These are phyloP conservation scores for Aureobasidium lini DNA, from an alignment of 2,329 filamentous ascomycete species.

Conservation along the genomic window DNA sequence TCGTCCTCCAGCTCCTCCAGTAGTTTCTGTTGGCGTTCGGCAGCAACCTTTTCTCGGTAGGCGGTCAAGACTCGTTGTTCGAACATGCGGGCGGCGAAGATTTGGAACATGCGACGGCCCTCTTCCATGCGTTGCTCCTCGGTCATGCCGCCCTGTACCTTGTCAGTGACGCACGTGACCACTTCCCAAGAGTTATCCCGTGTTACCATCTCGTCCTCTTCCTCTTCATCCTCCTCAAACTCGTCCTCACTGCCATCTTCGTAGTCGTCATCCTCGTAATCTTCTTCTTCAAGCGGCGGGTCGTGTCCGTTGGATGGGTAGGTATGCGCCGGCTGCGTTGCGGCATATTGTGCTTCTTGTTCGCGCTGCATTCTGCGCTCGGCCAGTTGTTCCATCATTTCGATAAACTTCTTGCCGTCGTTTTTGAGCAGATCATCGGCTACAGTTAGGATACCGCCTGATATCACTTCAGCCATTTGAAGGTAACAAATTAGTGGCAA, in stretches of 20 bases:
- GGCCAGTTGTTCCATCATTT: constrained; percentile 99
- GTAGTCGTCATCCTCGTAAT: constrained; percentile 71
- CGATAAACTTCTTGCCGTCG: constrained; percentile 98
- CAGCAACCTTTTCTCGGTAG: constrained; percentile 95
- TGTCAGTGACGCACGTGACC: constrained; percentile 10
- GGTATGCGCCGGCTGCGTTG: constrained; percentile 49
- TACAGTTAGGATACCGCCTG: constrained; percentile 96
- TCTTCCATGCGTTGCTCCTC: constrained; percentile 99
- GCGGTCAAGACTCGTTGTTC: constrained; percentile 93
- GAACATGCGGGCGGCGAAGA: constrained; percentile 98
- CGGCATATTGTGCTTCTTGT: constrained; percentile 71
- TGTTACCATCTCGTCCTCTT: constrained; percentile 56
- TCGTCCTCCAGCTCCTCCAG: constrained; percentile 89
- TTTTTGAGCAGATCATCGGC: constrained; percentile 98
- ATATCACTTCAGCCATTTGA: constrained; percentile 25
- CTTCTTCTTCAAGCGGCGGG: constrained; percentile 64
- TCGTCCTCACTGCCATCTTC: constrained; percentile 56
- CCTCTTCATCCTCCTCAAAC: constrained; percentile 56
- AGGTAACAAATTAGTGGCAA: constrained; percentile 11
- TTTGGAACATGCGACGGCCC: constrained; percentile 96
- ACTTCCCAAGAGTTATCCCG: constrained; percentile 15
- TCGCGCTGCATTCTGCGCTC: constrained; percentile 96
- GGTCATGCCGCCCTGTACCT: constrained; percentile 68
- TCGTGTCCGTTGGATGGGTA: constrained; percentile 53
- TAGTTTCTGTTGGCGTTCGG: constrained; percentile 83